These are phyloP conservation scores for Globisporangium lucens DNA, from an alignment of 352 stramenopile species.

Conservation along the genomic window DNA sequence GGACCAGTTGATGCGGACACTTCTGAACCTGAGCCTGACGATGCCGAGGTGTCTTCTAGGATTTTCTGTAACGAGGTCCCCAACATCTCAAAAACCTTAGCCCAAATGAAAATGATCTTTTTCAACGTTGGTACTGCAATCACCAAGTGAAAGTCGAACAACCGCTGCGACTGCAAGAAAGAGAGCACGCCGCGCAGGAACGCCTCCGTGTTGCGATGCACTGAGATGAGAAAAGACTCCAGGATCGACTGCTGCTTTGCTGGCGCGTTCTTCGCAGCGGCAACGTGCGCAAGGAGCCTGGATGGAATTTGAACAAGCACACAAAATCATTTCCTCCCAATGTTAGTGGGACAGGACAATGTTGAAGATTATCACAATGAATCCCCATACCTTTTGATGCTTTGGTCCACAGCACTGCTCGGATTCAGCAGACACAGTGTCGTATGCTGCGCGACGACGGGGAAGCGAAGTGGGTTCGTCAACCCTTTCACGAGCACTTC, in stretches of 20 bases:
- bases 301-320: not conserved
- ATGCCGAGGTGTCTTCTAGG: slow-evolving; percentile 9
- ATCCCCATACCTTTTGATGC: slow-evolving; percentile 57
- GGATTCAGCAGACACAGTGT: slow-evolving; percentile 71
- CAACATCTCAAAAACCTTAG: slow-evolving; percentile 67
- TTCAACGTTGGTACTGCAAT: slow-evolving; percentile 62
- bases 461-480: slow-evolving; percentile 71
- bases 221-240: slow-evolving; percentile 60
- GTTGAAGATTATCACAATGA: not conserved
- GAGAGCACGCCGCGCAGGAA: slow-evolving; percentile 69
- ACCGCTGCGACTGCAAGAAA: slow-evolving; percentile 61
- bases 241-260: slow-evolving; percentile 48
- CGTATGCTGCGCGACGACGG: slow-evolving; percentile 78
- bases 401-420: slow-evolving; percentile 48
- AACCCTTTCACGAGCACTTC: slow-evolving; percentile 76
- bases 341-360: not conserved
- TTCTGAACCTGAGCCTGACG: slow-evolving; percentile 15
- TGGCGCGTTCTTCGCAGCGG: slow-evolving; percentile 42
- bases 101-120: slow-evolving; percentile 76
- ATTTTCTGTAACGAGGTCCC: slow-evolving; percentile 28
- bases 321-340: not conserved
- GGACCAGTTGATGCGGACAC: slow-evolving; percentile 10
- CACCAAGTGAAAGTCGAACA: slow-evolving; percentile 55
- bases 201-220: slow-evolving; percentile 69
- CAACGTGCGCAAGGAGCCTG: slow-evolving; percentile 56